A percentile compares a stretch with the other conserved stretches of the same genome.
These are phyloP conservation scores for Suhomyces vadensis DNA, from an alignment of 805 yeast genomes.

Conservation along the genomic window DNA sequence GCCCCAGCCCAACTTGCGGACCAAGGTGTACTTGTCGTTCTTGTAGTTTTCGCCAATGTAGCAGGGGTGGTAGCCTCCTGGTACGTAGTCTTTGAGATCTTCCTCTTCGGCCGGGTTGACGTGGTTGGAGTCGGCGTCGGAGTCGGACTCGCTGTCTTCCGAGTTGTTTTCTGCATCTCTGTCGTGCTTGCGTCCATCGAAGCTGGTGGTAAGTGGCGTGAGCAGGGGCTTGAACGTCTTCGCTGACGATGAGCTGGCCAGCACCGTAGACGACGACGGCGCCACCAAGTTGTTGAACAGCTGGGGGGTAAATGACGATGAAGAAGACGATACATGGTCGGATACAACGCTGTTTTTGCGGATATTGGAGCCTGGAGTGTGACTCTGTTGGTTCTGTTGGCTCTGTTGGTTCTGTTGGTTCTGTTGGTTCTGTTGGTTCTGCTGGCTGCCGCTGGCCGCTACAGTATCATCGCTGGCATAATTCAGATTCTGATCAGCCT, in stretches of 20 bases:
- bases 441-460: conserved; percentile 22
- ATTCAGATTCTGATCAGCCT: conserved; percentile 28
- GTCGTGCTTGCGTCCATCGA: conserved; percentile 19
- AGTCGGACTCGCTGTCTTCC: conserved; percentile 16
- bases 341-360: conserved; percentile 16
- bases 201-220: conserved; percentile 38
- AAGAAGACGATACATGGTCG: too few relatives aligned
- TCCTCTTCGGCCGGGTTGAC: conserved; percentile 68
- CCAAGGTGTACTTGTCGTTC: conserved; percentile 71
- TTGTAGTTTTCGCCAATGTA: conserved; percentile 83
- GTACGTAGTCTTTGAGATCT: conserved; percentile 76
- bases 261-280: conserved; percentile 31
- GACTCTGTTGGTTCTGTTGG: background rate
- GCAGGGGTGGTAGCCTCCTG: conserved; percentile 97
- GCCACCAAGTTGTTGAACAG: conserved; percentile 21
- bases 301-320: conserved; percentile 11
- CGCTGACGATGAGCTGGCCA: conserved; percentile 32
- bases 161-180: conserved; percentile 13
- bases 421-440: background rate
- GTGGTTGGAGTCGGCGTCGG: conserved; percentile 25
- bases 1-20: conserved; percentile 97
- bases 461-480: background rate
- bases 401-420: background rate
- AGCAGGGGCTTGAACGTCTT: conserved; percentile 38
- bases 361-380: conserved; percentile 14